These are phyloP conservation scores for Ensete ventricosum DNA, from an alignment of 176 grass and related monocot species.

Conservation along the genomic window DNA sequence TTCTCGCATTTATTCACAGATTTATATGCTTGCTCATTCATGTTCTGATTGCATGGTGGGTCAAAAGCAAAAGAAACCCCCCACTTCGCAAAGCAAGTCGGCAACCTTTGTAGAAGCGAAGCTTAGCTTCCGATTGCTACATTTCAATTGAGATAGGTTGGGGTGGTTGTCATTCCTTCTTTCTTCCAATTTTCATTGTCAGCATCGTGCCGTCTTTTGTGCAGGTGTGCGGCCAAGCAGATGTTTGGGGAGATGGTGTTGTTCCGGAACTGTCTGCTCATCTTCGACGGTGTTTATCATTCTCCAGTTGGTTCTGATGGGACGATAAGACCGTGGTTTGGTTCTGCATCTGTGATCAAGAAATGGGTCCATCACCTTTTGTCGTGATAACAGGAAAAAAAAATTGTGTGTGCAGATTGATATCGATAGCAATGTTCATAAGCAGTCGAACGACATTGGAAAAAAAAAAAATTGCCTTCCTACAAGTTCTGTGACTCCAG, in stretches of 20 bases:
- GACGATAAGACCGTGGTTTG: conserved; percentile 69
- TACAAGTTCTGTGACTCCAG: no score
- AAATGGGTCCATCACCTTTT: conserved; percentile 87
- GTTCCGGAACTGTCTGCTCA: conserved; percentile 82
- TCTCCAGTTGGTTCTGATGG: conserved; percentile 79
- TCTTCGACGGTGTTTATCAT: conserved; percentile 84
- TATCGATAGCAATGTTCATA: no score
- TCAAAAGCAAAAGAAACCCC: no score
- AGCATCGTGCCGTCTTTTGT: not conserved
- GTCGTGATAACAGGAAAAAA: not conserved
- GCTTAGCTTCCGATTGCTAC: no score
- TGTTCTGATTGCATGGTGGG: not conserved
- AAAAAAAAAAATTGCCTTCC: no score
- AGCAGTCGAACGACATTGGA: no score
- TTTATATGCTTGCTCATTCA: not conserved
- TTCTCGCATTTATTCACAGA: not conserved
- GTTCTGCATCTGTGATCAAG: conserved; percentile 58
- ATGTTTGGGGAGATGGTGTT: conserved; percentile 86
- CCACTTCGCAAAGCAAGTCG: no score
- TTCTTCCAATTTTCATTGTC: not conserved
- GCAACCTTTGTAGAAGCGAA: no score
- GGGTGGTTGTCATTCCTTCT: no score
- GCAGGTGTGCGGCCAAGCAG: conserved; percentile 65
- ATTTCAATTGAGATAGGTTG: no score
- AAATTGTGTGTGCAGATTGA: no score